Evolutionary conservation across 1,284 basidiomycete species (phyloP).

Genomic region (Singerocomus inundabilis): DNA sequence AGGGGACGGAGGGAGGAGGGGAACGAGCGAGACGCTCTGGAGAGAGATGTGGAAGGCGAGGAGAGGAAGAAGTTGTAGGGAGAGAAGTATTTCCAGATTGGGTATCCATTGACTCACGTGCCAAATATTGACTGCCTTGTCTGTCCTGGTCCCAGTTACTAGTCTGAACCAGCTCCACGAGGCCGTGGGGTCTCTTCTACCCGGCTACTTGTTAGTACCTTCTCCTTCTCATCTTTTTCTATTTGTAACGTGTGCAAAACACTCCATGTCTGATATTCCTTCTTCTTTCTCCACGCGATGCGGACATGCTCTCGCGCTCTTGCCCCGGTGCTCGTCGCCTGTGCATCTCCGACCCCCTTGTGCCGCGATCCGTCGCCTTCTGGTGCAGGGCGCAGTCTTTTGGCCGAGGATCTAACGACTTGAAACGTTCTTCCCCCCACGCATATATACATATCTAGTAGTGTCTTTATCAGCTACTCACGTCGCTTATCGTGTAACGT

Average conservation of each 20-base stretch:
- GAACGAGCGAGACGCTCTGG: slow-evolving; percentile 19
- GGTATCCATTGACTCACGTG: slow-evolving; percentile 23
- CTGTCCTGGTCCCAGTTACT: too few relatives aligned
- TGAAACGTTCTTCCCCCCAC: slow-evolving; percentile 16
- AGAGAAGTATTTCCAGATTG: slow-evolving; percentile 30
- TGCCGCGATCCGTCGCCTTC: too few relatives aligned
- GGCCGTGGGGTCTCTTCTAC: not conserved
- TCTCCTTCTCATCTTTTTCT: not conserved
- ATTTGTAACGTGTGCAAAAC: slow-evolving; percentile 2
- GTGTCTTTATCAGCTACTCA: slow-evolving; percentile 6
- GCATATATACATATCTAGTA: not conserved
- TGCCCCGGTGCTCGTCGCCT: too few relatives aligned
- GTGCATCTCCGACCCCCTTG: too few relatives aligned
- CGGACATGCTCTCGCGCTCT: not conserved
- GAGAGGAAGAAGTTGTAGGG: slow-evolving; percentile 18
- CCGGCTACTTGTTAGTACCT: not conserved
- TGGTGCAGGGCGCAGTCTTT: not conserved
- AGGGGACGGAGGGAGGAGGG: slow-evolving; percentile 1
- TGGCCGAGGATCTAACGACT: not conserved
- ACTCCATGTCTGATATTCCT: not conserved
- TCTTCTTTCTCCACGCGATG: not conserved
- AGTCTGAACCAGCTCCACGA: too few relatives aligned
- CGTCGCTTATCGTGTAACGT: slow-evolving; percentile 20
- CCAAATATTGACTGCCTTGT: not conserved
- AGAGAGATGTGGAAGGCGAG: slow-evolving; percentile 18